A percentile compares a stretch with the other conserved stretches of the same genome.
Conservation (phyloP, 148 eudicot species). For the Chenopodium quinoa region DNA sequence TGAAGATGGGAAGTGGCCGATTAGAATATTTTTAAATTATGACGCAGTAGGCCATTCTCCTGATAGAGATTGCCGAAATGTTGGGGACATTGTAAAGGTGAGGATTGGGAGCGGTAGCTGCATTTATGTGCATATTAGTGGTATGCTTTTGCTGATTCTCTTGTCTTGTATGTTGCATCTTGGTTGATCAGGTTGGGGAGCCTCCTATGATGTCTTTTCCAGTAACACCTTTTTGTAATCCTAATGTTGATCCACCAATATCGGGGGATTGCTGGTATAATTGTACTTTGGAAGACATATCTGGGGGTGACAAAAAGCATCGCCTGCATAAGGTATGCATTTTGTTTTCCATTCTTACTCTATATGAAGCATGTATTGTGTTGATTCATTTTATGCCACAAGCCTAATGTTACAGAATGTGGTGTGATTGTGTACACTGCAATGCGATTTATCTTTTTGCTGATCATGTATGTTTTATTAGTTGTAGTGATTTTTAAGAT, state of each 20-base stretch:
- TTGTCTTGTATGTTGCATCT: background rate
- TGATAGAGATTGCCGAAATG: conserved; percentile 85
- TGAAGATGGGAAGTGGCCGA: conserved; percentile 66
- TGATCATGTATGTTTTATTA: background rate
- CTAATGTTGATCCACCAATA: conserved; percentile 73
- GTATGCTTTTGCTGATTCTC: conserved; percentile 13
- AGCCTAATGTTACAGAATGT: background rate
- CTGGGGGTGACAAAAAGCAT: conserved; percentile 76
- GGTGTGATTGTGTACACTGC: background rate
- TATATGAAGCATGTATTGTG: background rate
- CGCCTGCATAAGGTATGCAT: conserved; percentile 76
- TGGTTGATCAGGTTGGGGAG: conserved; percentile 74
- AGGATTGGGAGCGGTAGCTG: conserved; percentile 21
- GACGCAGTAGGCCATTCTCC: conserved; percentile 97
- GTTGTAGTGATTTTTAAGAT: background rate
- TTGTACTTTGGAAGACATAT: conserved; percentile 83
- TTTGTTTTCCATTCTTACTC: background rate
- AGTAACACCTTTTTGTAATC: conserved; percentile 67
- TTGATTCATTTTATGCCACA: background rate
- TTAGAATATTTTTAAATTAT: conserved; percentile 90
- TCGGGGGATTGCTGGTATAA: conserved; percentile 97
- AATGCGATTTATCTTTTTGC: background rate
- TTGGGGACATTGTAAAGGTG: conserved; percentile 91
- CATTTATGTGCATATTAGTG: background rate
- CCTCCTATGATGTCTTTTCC: conserved; percentile 58